Evolutionary conservation across 108 stramenopile species (phyloP), one percentile per base, ranked within the genome.

Genomic region (Epithemia pelagica): DNA sequence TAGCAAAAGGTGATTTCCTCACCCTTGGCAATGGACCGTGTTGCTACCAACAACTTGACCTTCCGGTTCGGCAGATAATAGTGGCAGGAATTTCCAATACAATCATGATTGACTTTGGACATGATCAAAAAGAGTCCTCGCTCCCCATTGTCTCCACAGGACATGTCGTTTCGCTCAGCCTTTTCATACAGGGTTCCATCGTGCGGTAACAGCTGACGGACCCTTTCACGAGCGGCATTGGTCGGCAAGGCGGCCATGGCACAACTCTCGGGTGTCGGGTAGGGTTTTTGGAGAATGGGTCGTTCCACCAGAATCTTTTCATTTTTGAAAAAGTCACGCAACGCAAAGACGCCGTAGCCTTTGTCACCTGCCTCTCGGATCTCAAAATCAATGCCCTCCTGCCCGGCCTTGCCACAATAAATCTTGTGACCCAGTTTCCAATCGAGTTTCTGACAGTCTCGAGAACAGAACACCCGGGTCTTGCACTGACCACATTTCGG

Each of bases 91-190:
- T 70, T 70, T 7, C 69, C 69, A 70, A 70, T 18, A 54, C 69
- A 70, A 62, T 70, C 69, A 65, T 70, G 62, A 56, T 70, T 70
- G 52, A 64, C 62, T 25, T 62, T 32, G 27, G 69, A 70, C 1
- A 70, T 23, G n/a, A 62, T 52, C 0, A 64, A 21, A 28, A 70
- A 70, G 31, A 70, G 68, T 25, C 68, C 68, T 19, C 59, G 51
- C 24, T 58, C 68, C 32, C n/a, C 59, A 26, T 68, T 29, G 28
- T 59, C 59, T 18, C 20, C 59, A 19, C 27, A 26, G 20, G 10
- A 10, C 52, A 52, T 52, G 52, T 10, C 52, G 52, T 52, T 52
- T 19, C 19, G 10, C 10, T 52, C 52, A 10, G 18, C 10, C 52
- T 52, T 52, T 52, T 52, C 52, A n/a, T n/a, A n/a, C n/a, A n/a